phyloP scores from a whole-genome alignment of 371 early-diverging fungal genomes.

The Cokeromyces recurvatus region DNA sequence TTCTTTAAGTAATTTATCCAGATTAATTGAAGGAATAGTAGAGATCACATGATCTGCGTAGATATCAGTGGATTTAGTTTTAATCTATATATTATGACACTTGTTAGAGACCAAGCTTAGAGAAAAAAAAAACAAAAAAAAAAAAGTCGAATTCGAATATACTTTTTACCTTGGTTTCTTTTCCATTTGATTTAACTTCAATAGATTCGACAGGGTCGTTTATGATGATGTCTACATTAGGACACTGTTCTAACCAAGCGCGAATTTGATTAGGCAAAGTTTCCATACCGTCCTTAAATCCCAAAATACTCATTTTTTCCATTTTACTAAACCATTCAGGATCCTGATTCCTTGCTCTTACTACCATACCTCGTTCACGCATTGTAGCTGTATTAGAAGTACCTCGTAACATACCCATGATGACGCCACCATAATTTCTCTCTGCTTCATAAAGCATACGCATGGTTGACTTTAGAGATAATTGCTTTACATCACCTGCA shows the following conservation, averaged over 20 bases:
- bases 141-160: too few species aligned
- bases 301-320: slow-evolving; percentile 66
- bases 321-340: slow-evolving; percentile 60
- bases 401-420: slow-evolving; percentile 32
- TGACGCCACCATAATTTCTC: slow-evolving; percentile 61
- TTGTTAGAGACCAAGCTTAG: too few species aligned
- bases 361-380: slow-evolving; percentile 40
- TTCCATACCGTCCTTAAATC: slow-evolving; percentile 80
- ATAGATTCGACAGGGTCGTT: slow-evolving; percentile 35
- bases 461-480: slow-evolving; percentile 75
- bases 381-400: slow-evolving; percentile 24
- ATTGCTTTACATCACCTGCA: slow-evolving; percentile 76
- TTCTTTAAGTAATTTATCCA: slow-evolving; percentile 31
- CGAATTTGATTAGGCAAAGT: slow-evolving; percentile 57
- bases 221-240: slow-evolving; percentile 53
- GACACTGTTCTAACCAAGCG: slow-evolving; percentile 33
- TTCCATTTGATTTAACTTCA: slow-evolving; percentile 19
- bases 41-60: slow-evolving; percentile 49
- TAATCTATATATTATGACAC: slow-evolving; percentile 12
- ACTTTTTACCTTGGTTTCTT: slow-evolving; percentile 33
- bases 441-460: slow-evolving; percentile 65
- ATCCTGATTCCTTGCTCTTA: slow-evolving; percentile 28
- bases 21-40: slow-evolving; percentile 55
- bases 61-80: slow-evolving; percentile 3
- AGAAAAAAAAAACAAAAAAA: too few species aligned